Evolutionary conservation across 2,329 filamentous ascomycete species (phyloP), one percentile per base, ranked within the genome.

Genomic region (Lecanosticta acicola): DNA sequence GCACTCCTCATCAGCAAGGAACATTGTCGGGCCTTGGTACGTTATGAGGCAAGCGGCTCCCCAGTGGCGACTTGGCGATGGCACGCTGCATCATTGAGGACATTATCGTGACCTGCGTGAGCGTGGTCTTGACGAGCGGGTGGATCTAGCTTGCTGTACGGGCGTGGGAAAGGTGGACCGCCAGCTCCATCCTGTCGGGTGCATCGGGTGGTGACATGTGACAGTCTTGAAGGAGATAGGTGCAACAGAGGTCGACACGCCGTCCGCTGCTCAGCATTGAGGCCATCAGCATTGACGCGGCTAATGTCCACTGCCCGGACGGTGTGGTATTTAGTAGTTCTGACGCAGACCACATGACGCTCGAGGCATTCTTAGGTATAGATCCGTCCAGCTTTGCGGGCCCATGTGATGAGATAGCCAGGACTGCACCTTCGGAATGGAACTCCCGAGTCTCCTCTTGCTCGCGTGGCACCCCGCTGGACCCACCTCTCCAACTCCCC

Each of bases 21-120:
- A 42, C 42, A 37, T 49, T 45, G 45, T 48, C 14, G 32, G 37
- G 20, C 16, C 5, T 7, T 29, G 24, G 29, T 29, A 16, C 41
- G 37, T 16, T 43, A 48, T 41, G 38, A 42, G 45, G 45, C 39
- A 54, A 47, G 40, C 46, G 33, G 34, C 46, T 37, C 32, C 41
- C 39, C 32, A n/a, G 14, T 32, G 35, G 29, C 20, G 8, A 32
- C 50, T 53, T 53, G 50, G 50, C 45, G 10, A 32, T n/a, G n/a
- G 21, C 34, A 29, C 24, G 11, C 7, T 39, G 19, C 14, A 29
- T 3, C 4, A 3, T 3, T 26, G 13, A 26, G 13, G 9, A n/a
- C 2, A 24, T n/a, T 4, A 7, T 19, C 24, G 11, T 7, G 11
- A 11, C 24, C 24, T 29, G 24, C 5, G 24, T 29, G 7, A 29